These are phyloP conservation scores for Daphne laureola DNA, from an alignment of 441 rosid genomes.

Conservation along the genomic window DNA sequence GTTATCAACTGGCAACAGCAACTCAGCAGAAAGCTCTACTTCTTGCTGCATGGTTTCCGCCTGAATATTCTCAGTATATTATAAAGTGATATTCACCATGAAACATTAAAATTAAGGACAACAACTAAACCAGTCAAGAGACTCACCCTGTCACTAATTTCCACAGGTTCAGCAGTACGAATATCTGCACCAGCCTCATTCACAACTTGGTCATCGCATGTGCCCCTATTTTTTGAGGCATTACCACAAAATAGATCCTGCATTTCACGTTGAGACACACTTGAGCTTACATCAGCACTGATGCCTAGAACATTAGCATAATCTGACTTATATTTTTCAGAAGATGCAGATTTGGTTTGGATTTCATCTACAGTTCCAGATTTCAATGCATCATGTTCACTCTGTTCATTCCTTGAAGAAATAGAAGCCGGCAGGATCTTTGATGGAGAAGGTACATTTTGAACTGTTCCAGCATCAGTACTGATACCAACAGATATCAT, in stretches of 20 bases:
- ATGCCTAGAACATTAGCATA: conserved; percentile 13
- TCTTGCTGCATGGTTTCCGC: conserved; percentile 22
- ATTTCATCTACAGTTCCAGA: conserved; percentile 24
- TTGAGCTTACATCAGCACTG: conserved; percentile 13
- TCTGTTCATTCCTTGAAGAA: conserved; percentile 19
- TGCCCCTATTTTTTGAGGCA: conserved; percentile 9
- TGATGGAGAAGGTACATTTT: too few species aligned
- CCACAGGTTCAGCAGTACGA: conserved; percentile 13
- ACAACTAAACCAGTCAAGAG: not conserved
- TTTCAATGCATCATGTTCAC: conserved; percentile 15
- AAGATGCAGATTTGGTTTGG: conserved; percentile 15
- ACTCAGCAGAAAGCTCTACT: conserved; percentile 21
- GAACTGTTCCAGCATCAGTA: conserved; percentile 10
- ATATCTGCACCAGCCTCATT: conserved; percentile 18
- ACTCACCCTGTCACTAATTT: conserved; percentile 26
- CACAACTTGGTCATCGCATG: conserved; percentile 15
- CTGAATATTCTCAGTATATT: conserved; percentile 17
- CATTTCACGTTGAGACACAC: conserved; percentile 18
- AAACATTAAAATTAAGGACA: conserved; percentile 7
- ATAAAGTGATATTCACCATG: conserved; percentile 11
- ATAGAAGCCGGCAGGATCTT: too few species aligned
- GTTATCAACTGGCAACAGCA: conserved; percentile 14
- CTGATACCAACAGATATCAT: conserved; percentile 13
- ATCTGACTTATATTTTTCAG: conserved; percentile 19
- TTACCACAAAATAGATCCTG: conserved; percentile 11